Evolutionary conservation across 2,329 filamentous ascomycete genomes (phyloP).

Genomic region (Lecanicillium sp.): DNA sequence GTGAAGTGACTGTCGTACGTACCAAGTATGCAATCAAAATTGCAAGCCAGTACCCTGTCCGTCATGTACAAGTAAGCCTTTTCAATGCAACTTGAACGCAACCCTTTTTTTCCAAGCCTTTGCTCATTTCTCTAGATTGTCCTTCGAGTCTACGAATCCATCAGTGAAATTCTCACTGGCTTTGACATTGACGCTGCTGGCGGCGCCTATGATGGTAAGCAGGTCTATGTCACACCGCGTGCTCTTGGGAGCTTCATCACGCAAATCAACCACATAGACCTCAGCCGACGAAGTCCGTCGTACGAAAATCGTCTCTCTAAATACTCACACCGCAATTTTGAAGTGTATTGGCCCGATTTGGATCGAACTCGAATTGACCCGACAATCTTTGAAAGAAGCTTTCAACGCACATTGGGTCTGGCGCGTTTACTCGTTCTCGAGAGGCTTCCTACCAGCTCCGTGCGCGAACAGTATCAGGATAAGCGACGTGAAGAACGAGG

Average conservation of each 20-base stretch:
- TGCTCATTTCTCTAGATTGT: slow-evolving; percentile 53
- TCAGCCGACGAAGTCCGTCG: slow-evolving; percentile 71
- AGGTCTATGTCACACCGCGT: slow-evolving; percentile 72
- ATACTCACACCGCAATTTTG: slow-evolving; percentile 77
- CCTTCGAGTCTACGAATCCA: slow-evolving; percentile 72
- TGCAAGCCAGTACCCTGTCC: slow-evolving; percentile 71
- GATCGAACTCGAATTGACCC: slow-evolving; percentile 72
- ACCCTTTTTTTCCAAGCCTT: neutral
- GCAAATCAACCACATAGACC: slow-evolving; percentile 72
- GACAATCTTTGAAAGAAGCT: slow-evolving; percentile 79
- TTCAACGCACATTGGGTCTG: slow-evolving; percentile 65
- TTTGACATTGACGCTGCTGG: slow-evolving; percentile 85
- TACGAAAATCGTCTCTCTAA: slow-evolving; percentile 85
- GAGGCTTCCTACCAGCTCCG: slow-evolving; percentile 59
- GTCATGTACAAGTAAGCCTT: slow-evolving; percentile 56
- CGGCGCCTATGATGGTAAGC: slow-evolving; percentile 69
- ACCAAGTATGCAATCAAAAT: slow-evolving; percentile 87
- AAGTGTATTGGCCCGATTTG: slow-evolving; percentile 70
- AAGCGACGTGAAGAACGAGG: slow-evolving; percentile 66
- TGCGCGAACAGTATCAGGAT: slow-evolving; percentile 62
- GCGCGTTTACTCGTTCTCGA: slow-evolving; percentile 75
- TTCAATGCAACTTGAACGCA: neutral
- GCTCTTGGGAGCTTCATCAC: slow-evolving; percentile 73
- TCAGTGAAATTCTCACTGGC: slow-evolving; percentile 77
- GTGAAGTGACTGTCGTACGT: slow-evolving; percentile 75